Percentiles rank a stretch among this genome's conserved stretches.
phyloP scores from a whole-genome alignment of 805 yeast genomes.

The Candida maris region DNA sequence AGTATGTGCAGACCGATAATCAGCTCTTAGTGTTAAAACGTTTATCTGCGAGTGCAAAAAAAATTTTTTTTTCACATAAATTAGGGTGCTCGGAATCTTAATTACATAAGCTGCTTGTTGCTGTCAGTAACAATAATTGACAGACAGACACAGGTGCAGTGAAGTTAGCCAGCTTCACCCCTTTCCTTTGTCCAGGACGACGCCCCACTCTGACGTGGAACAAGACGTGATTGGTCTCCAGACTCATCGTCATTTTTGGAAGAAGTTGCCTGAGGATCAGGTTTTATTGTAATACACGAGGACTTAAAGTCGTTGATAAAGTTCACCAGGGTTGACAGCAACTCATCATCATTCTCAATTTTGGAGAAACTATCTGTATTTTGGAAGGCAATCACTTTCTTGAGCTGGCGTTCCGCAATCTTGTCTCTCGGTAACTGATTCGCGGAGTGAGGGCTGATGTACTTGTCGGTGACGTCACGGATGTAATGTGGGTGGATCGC shows the following conservation, averaged over 20 bases:
- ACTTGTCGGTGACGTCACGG: slow-evolving; percentile 66
- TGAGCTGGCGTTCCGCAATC: slow-evolving; percentile 39
- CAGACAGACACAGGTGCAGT: too few relatives aligned
- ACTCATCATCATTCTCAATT: slow-evolving; percentile 31
- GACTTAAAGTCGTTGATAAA: slow-evolving; percentile 29
- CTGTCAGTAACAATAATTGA: too few relatives aligned
- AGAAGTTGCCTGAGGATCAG: slow-evolving; percentile 11
- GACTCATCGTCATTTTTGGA: slow-evolving; percentile 1
- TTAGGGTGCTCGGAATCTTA: too few relatives aligned
- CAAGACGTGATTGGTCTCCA: slow-evolving; percentile 13
- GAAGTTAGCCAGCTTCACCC: slow-evolving; percentile 74
- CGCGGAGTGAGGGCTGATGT: slow-evolving; percentile 41
- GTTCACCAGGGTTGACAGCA: slow-evolving; percentile 37
- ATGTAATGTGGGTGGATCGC: slow-evolving; percentile 63
- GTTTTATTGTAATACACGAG: slow-evolving; percentile 18
- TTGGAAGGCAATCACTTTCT: slow-evolving; percentile 31
- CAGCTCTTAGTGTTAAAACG: too few relatives aligned
- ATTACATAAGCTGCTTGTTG: too few relatives aligned
- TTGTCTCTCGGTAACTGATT: slow-evolving; percentile 46
- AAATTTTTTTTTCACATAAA: too few relatives aligned
- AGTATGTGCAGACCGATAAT: too few relatives aligned
- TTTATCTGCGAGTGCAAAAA: too few relatives aligned
- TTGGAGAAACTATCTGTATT: slow-evolving; percentile 34
- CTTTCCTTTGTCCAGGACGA: slow-evolving; percentile 71
- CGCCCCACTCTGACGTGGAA: slow-evolving; percentile 73